Evolutionary conservation across 805 yeast genomes (phyloP).

Genomic region (Zygosaccharomyces gambellarensis): DNA sequence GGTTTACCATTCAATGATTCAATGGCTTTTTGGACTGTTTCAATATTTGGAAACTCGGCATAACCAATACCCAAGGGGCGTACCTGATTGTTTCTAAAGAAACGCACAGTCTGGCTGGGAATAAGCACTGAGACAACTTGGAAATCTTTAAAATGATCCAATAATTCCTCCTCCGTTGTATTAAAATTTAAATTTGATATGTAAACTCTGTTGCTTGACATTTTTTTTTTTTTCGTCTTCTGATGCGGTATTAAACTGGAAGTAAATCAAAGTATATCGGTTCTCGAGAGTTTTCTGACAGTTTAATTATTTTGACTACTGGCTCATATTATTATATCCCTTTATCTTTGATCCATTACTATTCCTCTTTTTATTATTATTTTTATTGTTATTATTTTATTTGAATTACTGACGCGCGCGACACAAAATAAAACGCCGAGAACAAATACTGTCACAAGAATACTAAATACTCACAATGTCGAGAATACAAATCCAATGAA

Average conservation of each 20-base stretch:
- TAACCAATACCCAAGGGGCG: constrained; percentile 69
- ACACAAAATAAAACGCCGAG: background rate
- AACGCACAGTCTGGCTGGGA: constrained; percentile 51
- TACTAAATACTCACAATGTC: background rate
- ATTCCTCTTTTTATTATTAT: background rate
- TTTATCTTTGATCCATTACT: background rate
- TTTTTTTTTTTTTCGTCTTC: background rate
- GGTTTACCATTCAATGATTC: constrained; percentile 58
- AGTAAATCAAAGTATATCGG: background rate
- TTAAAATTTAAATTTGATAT: constrained; percentile 50
- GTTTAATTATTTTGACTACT: no score
- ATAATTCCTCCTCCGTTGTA: constrained; percentile 51
- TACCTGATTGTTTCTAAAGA: constrained; percentile 38
- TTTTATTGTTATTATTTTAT: background rate
- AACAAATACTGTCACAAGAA: background rate
- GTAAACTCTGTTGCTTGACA: constrained; percentile 38
- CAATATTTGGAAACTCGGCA: constrained; percentile 67
- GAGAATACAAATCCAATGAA: background rate
- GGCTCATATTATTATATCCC: background rate
- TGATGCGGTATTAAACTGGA: background rate
- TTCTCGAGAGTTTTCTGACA: background rate
- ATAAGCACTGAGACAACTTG: constrained; percentile 44
- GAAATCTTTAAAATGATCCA: constrained; percentile 40
- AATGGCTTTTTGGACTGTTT: constrained; percentile 60
- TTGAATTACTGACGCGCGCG: constrained; percentile 5